Base-by-base conservation (phyloP, 139 green algal species). In the Asterochloris erici region DNA sequence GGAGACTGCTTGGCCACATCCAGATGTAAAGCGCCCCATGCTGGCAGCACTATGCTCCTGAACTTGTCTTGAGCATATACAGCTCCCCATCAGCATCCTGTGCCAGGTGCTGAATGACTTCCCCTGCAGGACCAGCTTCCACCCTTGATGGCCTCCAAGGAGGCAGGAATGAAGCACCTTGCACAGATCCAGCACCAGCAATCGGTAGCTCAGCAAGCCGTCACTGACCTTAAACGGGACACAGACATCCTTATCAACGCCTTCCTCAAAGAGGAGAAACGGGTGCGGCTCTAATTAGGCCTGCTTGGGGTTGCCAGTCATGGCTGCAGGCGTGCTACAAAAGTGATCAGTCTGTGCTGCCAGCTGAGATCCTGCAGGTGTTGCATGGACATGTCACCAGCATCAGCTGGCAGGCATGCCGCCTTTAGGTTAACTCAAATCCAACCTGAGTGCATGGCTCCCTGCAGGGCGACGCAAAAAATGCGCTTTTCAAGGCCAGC, bases 161-260 rank as follows among this genome's bases (percentile, higher is more conserved):
- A 83, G 12, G 68, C 79, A 54, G 63, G 38, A 26, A 68, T 27
- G 23, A 24, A 66, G 47, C 66, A 83, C 14, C 14, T 83, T 47
- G 26, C 79, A 26, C 66, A 21, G 0, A 12, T 83, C 28, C 61
- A 66, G 21, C 63, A 77, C 19, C n/a, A 77, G 10, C 79, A 77
- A 68, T 13, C 9, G 24, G 62, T 68, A 29, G 73, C 79, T 10
- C 38, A 61, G 66, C 26, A 19, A 0, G 73, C 66, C 27, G 14
- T 68, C 28, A 47, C 66, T 9, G 68, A 83, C 66, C 79, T 83
- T 6, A 77, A 77, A 19, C 76, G 77, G 47, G 79, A 77, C 38
- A 83, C 79, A 29, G 79, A 83, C n/a, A 83, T 83, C 23, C 68
- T 83, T 26, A 83, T 77, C 68, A 77, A 77, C 68, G 63, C 79